phyloP scores from a whole-genome alignment of 345 rosid genomes.

The Dipteronia sinensis region DNA sequence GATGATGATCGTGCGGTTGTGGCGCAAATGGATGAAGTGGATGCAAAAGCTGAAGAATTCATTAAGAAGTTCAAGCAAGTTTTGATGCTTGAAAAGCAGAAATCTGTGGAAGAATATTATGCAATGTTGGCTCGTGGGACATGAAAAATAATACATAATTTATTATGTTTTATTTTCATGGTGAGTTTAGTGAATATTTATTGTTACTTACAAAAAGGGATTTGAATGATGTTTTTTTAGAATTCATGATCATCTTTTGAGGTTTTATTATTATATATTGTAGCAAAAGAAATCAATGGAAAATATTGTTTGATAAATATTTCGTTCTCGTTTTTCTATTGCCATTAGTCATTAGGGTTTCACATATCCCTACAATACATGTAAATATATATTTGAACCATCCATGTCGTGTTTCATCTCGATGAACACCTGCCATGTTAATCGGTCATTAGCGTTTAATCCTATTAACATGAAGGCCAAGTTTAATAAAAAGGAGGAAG shows the following conservation, averaged over 20 bases:
- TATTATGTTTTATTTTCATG: no score
- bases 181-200: no score
- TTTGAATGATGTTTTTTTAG: neutral
- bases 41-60: conserved; percentile 31
- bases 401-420: no score
- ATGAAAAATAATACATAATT: neutral
- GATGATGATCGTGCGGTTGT: neutral
- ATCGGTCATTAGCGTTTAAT: no score
- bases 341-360: neutral
- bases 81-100: conserved; percentile 24
- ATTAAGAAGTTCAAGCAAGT: neutral
- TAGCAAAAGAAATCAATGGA: neutral
- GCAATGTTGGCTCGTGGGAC: conserved; percentile 21
- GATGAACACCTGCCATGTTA: no score
- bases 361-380: no score
- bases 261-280: neutral
- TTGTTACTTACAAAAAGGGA: neutral
- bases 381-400: no score
- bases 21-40: conserved; percentile 18
- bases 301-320: no score
- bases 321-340: no score
- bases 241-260: neutral
- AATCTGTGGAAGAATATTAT: conserved; percentile 19
- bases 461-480: neutral
- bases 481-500: no score